Conservation (phyloP, 2,329 filamentous ascomycete species). For the Davidsoniella virescens region DNA sequence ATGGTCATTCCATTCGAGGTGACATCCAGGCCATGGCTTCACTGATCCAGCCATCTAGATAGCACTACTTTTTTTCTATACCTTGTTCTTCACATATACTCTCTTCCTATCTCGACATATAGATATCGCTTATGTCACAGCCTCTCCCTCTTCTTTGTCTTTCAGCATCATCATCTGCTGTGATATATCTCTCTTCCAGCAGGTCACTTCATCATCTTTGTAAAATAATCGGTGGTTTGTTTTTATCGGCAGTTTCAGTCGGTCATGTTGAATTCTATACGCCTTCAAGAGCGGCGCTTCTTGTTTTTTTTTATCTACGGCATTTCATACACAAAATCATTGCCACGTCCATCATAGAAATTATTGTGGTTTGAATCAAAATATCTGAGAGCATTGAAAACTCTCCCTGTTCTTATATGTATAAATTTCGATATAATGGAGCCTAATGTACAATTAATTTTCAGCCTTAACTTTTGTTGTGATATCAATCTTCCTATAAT, state of each 20-base stretch:
- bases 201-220: too few relatives aligned
- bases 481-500: not conserved
- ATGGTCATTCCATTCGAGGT: constrained; percentile 22
- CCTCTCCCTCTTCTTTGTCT: not conserved
- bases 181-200: too few relatives aligned
- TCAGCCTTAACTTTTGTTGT: not conserved
- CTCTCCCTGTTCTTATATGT: too few relatives aligned
- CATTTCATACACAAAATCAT: not conserved
- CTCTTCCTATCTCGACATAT: not conserved
- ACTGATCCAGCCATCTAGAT: not conserved
- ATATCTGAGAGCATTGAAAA: too few relatives aligned
- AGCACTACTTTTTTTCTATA: not conserved
- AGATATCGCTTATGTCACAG: too few relatives aligned
- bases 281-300: not conserved
- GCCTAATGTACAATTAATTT: not conserved
- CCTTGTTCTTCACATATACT: not conserved
- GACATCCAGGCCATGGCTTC: constrained; percentile 16
- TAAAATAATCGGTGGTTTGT: not conserved
- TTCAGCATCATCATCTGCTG: constrained; percentile 1
- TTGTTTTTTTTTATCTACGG: constrained; percentile 6
- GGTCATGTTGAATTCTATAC: too few relatives aligned
- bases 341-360: too few relatives aligned
- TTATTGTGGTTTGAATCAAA: not conserved
- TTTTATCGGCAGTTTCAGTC: not conserved
- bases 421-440: too few relatives aligned